Conservation (phyloP, 495 filamentous ascomycete species). For the Penicillium roqueforti region DNA sequence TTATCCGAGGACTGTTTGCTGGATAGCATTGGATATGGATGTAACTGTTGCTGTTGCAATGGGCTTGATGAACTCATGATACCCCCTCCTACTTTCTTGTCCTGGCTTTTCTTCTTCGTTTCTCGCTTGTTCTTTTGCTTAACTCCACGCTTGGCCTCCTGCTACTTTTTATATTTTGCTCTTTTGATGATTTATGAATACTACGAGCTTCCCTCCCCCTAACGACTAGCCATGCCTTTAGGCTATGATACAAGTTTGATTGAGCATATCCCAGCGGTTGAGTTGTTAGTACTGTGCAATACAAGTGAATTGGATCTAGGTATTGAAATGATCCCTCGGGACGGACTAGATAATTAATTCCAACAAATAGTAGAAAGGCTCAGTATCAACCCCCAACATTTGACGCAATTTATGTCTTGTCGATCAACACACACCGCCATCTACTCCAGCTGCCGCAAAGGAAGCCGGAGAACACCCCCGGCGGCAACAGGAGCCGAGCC, state of each 20-base stretch:
- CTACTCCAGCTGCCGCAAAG: background rate
- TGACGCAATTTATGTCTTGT: too few species aligned
- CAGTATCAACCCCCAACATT: background rate
- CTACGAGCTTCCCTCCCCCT: constrained; percentile 10
- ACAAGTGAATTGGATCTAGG: background rate
- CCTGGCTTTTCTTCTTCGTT: background rate
- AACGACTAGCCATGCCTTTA: background rate
- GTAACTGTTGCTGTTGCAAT: constrained; percentile 21
- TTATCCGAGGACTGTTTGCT: background rate
- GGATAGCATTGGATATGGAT: constrained; percentile 20
- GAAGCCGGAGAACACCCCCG: background rate
- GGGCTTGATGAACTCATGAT: constrained; percentile 25
- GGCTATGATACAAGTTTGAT: constrained; percentile 9
- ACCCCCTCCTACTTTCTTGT: constrained; percentile 12
- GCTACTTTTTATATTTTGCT: background rate
- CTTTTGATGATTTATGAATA: constrained; percentile 26
- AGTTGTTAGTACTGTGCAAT: background rate
- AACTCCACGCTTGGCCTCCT: background rate
- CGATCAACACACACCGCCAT: background rate
- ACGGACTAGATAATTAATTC: too few species aligned
- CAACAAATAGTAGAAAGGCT: background rate
- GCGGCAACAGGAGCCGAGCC: background rate
- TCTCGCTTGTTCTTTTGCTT: background rate
- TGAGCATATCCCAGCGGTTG: background rate
- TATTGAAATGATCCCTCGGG: background rate